Conservation (phyloP, 768 basidiomycete genomes). For the Psilocybe cubensis region DNA sequence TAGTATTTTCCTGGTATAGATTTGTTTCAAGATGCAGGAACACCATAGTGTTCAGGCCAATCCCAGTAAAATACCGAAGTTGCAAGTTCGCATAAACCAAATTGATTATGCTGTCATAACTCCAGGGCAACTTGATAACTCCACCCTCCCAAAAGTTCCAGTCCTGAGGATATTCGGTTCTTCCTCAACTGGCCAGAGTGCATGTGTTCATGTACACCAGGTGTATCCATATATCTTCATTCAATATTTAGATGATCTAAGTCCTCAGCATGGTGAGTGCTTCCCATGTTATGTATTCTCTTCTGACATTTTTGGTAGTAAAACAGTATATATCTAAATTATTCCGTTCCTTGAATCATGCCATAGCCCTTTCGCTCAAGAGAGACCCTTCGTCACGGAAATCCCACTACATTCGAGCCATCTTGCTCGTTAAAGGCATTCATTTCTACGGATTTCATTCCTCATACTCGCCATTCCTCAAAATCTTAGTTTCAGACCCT, state of each 20-base stretch:
- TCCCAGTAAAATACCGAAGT: slow-evolving; percentile 15
- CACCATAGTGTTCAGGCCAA: neutral
- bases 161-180: slow-evolving; percentile 87
- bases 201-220: slow-evolving; percentile 91
- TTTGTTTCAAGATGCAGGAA: neutral
- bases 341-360: slow-evolving; percentile 79
- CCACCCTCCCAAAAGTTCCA: slow-evolving; percentile 67
- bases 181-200: slow-evolving; percentile 74
- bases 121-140: slow-evolving; percentile 68
- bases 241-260: slow-evolving; percentile 74
- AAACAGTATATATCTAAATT: slow-evolving; percentile 71
- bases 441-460: slow-evolving; percentile 95
- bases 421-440: slow-evolving; percentile 90
- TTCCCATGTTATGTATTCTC: neutral
- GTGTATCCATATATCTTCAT: slow-evolving; percentile 94
- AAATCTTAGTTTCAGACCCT: slow-evolving; percentile 80
- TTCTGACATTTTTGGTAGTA: slow-evolving; percentile 47
- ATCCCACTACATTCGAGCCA: slow-evolving; percentile 70
- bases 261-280: slow-evolving; percentile 63
- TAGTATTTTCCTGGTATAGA: neutral
- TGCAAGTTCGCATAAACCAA: slow-evolving; percentile 51
- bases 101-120: slow-evolving; percentile 67
- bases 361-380: slow-evolving; percentile 81
- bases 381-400: slow-evolving; percentile 64
- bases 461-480: slow-evolving; percentile 85